Evolutionary conservation across 2,329 filamentous ascomycete species (phyloP).

Genomic region (Madurella mycetomatis): DNA sequence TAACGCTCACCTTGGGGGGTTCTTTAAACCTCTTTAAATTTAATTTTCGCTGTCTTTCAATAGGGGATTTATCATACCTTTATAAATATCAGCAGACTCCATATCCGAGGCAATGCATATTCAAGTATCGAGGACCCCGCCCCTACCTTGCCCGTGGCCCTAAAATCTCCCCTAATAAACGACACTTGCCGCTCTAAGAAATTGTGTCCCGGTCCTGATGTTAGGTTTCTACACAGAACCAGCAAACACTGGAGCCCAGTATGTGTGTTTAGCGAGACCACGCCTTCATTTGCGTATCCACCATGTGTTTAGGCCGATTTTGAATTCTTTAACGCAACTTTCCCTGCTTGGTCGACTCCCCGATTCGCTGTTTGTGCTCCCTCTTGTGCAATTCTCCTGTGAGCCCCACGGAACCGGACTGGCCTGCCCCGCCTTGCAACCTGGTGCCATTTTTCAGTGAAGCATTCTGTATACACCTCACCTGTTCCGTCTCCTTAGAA

Average conservation of each 20-base stretch:
- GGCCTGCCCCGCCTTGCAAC: not conserved
- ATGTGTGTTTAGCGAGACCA: not conserved
- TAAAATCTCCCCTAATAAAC: too few relatives aligned
- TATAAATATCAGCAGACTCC: too few relatives aligned
- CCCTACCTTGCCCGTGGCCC: too few relatives aligned
- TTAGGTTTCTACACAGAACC: not conserved
- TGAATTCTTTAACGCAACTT: constrained; percentile 1
- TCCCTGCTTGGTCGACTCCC: not conserved
- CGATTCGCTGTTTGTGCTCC: not conserved
- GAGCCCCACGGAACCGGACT: not conserved
- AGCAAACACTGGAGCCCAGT: not conserved
- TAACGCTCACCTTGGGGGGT: too few relatives aligned
- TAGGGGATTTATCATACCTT: too few relatives aligned
- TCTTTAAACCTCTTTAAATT: too few relatives aligned
- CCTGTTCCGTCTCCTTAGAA: not conserved
- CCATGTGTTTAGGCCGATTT: constrained; percentile 6
- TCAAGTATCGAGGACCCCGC: constrained; percentile 2
- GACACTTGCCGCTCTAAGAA: not conserved
- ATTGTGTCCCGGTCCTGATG: constrained; percentile 4
- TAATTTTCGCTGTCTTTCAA: too few relatives aligned
- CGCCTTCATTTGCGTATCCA: constrained; percentile 8
- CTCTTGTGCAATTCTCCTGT: not conserved
- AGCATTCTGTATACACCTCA: too few relatives aligned
- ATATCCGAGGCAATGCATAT: too few relatives aligned
- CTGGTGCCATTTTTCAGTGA: not conserved